These are phyloP conservation scores for Nannochloris sp. DNA, from an alignment of 139 green algal species.

Conservation along the genomic window DNA sequence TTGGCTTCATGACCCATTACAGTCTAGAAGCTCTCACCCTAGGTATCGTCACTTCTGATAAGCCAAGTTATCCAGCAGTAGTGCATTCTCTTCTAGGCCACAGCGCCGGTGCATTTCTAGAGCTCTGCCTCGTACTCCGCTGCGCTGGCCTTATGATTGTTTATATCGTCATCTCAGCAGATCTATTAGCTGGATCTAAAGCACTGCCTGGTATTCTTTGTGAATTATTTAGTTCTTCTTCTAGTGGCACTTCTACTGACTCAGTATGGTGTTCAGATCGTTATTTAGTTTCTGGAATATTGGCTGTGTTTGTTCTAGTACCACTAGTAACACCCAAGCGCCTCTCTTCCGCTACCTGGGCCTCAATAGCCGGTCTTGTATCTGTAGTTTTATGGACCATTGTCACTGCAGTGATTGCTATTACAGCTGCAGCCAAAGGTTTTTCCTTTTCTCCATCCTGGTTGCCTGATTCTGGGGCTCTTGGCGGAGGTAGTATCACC, in stretches of 20 bases:
- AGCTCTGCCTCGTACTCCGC: slow-evolving; percentile 17
- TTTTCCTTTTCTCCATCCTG: not conserved
- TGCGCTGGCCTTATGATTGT: slow-evolving; percentile 24
- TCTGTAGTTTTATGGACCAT: slow-evolving; percentile 4
- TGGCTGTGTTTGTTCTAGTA: slow-evolving; percentile 1
- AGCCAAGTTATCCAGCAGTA: slow-evolving; percentile 6
- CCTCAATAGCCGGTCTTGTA: slow-evolving; percentile 7
- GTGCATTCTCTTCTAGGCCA: slow-evolving; percentile 9
- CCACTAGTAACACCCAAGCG: slow-evolving; percentile 11
- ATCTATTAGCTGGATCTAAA: slow-evolving; percentile 9
- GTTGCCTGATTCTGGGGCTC: slow-evolving; percentile 5
- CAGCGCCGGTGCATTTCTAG: slow-evolving; percentile 2
- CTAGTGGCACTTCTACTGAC: too few species aligned
- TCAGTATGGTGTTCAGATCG: slow-evolving; percentile 14
- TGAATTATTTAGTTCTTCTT: slow-evolving; percentile 1
- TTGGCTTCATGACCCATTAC: not conserved
- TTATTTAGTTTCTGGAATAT: not conserved
- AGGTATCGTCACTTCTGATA: not conserved
- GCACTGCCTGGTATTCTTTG: slow-evolving; percentile 10
- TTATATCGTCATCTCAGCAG: slow-evolving; percentile 19
- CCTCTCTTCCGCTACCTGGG: slow-evolving; percentile 9
- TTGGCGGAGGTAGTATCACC: not conserved
- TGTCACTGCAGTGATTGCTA: slow-evolving; percentile 5
- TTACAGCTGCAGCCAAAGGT: not conserved
- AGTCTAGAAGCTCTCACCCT: not conserved